Percentiles rank a stretch among this genome's conserved stretches.
These are phyloP conservation scores for Ustulina deusta DNA, from an alignment of 2,329 filamentous ascomycete species.

Conservation along the genomic window DNA sequence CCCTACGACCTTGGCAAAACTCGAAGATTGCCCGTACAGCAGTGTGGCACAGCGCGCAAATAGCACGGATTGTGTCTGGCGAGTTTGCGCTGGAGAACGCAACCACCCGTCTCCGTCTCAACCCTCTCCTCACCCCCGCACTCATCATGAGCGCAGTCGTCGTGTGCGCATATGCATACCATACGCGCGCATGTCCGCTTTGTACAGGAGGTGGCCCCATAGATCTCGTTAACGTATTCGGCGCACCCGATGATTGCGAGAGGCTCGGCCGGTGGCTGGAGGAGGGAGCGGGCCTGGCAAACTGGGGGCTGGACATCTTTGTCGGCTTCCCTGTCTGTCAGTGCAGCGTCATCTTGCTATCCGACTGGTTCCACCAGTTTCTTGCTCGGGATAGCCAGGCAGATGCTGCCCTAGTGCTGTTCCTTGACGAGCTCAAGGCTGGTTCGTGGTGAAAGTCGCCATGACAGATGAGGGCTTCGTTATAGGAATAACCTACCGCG, in stretches of 20 bases:
- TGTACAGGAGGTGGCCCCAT: slow-evolving; percentile 23
- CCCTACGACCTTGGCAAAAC: slow-evolving; percentile 38
- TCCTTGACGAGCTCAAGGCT: slow-evolving; percentile 33
- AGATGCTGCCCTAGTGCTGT: slow-evolving; percentile 23
- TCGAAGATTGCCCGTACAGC: slow-evolving; percentile 38
- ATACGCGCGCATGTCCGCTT: slow-evolving; percentile 31
- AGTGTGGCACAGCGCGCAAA: slow-evolving; percentile 43
- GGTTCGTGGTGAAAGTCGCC: slow-evolving; percentile 17
- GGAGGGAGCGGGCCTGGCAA: slow-evolving; percentile 30
- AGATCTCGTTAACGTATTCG: slow-evolving; percentile 37
- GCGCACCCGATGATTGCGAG: slow-evolving; percentile 24
- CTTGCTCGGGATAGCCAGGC: slow-evolving; percentile 37
- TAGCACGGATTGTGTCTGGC: slow-evolving; percentile 39
- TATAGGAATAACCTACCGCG: background rate
- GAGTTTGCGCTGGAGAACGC: slow-evolving; percentile 33
- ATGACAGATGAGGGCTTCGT: no score
- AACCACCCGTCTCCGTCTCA: slow-evolving; percentile 32
- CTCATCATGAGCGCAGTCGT: slow-evolving; percentile 42
- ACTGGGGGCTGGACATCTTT: slow-evolving; percentile 40
- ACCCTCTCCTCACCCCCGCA: slow-evolving; percentile 42
- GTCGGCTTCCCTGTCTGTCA: slow-evolving; percentile 40
- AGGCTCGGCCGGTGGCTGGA: slow-evolving; percentile 34
- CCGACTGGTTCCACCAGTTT: slow-evolving; percentile 43
- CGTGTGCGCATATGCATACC: slow-evolving; percentile 39
- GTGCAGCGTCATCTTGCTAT: slow-evolving; percentile 37